Evolutionary conservation across 495 filamentous ascomycete genomes (phyloP).

Genomic region (Pseudoneurospora amorphoporcata): DNA sequence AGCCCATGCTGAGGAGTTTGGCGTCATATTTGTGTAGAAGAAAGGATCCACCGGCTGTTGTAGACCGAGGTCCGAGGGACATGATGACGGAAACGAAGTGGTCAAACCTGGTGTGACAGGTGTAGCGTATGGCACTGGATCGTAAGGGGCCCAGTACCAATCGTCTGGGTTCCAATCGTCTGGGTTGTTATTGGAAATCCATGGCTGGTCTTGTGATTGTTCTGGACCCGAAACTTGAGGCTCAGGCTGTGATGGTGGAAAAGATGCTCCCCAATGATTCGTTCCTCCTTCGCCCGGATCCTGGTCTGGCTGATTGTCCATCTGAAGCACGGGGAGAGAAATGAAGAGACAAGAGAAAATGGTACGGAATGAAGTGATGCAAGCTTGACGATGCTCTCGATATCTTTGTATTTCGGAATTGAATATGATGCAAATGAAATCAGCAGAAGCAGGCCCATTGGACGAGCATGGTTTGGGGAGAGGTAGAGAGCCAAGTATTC

Average conservation of each 20-base stretch:
- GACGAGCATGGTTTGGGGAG: not conserved
- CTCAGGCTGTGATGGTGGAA: not conserved
- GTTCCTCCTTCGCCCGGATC: not conserved
- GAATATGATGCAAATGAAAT: not conserved
- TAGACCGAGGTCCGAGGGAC: too few species aligned
- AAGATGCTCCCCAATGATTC: not conserved
- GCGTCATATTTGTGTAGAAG: too few species aligned
- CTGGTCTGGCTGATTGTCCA: not conserved
- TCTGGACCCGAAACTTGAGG: not conserved
- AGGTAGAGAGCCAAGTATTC: not conserved
- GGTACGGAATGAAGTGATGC: not conserved
- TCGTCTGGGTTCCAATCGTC: too few species aligned
- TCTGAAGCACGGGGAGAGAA: not conserved
- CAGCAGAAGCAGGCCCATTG: not conserved
- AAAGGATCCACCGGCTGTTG: too few species aligned
- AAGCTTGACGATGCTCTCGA: not conserved
- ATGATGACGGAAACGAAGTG: too few species aligned
- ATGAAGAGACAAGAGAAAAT: not conserved
- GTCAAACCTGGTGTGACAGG: not conserved
- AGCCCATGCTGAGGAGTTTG: not conserved
- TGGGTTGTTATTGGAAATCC: too few species aligned
- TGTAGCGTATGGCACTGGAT: not conserved
- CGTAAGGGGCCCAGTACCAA: too few species aligned
- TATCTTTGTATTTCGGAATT: not conserved
- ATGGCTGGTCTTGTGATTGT: too few species aligned